These are phyloP conservation scores for Leccinum pachyderme DNA, from an alignment of 1,284 basidiomycete species.

Conservation along the genomic window DNA sequence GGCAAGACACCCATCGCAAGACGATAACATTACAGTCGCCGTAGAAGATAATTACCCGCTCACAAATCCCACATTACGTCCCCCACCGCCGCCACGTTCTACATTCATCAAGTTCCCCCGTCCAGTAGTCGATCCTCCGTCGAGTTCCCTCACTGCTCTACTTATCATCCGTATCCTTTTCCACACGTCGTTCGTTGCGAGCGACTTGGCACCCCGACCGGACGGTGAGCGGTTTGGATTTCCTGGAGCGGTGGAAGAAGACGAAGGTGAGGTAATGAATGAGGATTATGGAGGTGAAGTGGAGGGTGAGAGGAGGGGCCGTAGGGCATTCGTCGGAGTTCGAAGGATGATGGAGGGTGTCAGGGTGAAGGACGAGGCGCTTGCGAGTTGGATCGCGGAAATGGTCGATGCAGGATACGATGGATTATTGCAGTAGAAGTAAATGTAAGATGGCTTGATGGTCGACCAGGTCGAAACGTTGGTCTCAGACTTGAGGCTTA, in stretches of 20 bases:
- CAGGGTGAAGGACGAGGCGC: slow-evolving; percentile 62
- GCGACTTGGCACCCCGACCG: slow-evolving; percentile 66
- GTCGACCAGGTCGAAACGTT: not conserved
- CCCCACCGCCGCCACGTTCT: slow-evolving; percentile 59
- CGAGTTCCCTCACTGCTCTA: slow-evolving; percentile 69
- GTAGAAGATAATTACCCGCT: slow-evolving; percentile 54
- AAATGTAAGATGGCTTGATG: not conserved
- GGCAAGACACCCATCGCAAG: slow-evolving; percentile 60
- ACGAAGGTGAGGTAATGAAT: slow-evolving; percentile 45
- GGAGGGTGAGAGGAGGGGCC: slow-evolving; percentile 65
- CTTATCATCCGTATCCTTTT: slow-evolving; percentile 75
- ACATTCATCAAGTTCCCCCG: slow-evolving; percentile 55
- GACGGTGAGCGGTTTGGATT: slow-evolving; percentile 83
- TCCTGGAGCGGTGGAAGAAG: slow-evolving; percentile 69
- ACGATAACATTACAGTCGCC: slow-evolving; percentile 65
- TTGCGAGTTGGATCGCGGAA: slow-evolving; percentile 76
- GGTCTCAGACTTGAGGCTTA: slow-evolving; percentile 58
- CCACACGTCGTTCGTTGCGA: slow-evolving; percentile 67
- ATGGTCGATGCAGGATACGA: slow-evolving; percentile 63
- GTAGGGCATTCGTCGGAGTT: slow-evolving; percentile 65
- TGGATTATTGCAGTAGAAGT: slow-evolving; percentile 25
- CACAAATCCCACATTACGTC: slow-evolving; percentile 58
- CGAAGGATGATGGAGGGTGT: slow-evolving; percentile 62
- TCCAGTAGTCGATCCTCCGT: slow-evolving; percentile 63
- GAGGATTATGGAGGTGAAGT: slow-evolving; percentile 42